Evolutionary conservation across 2,329 filamentous ascomycete species (phyloP).

Genomic region (Gyromitra esculenta): DNA sequence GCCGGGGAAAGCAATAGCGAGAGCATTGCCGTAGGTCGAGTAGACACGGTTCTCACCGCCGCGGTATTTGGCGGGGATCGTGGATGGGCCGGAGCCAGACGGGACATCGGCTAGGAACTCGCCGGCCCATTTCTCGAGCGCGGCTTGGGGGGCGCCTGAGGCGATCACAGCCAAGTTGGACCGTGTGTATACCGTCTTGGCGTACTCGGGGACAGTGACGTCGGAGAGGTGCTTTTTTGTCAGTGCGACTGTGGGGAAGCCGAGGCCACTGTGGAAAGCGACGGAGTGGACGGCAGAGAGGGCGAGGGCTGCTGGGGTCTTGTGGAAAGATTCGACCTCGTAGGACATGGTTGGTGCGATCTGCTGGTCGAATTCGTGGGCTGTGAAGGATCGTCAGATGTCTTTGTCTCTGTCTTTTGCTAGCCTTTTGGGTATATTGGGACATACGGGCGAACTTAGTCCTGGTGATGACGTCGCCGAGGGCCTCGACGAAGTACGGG

Average conservation of each 20-base stretch:
- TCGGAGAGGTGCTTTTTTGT: constrained; percentile 78
- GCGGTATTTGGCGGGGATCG: constrained; percentile 79
- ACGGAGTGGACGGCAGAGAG: constrained; percentile 85
- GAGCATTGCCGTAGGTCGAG: constrained; percentile 78
- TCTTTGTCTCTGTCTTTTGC: background rate
- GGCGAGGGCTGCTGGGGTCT: constrained; percentile 73
- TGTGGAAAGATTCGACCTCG: constrained; percentile 77
- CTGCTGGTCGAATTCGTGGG: constrained; percentile 89
- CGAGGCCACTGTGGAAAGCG: constrained; percentile 94
- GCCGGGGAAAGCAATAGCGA: constrained; percentile 92
- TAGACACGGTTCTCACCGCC: constrained; percentile 93
- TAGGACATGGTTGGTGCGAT: constrained; percentile 78
- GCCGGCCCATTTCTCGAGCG: constrained; percentile 87
- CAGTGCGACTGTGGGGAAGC: constrained; percentile 77
- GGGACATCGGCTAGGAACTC: constrained; percentile 86
- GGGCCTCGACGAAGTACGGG: constrained; percentile 95
- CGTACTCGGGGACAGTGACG: constrained; percentile 78
- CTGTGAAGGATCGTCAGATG: constrained; percentile 64
- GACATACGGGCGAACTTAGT: constrained; percentile 81
- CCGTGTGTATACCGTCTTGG: constrained; percentile 83
- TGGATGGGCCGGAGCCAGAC: constrained; percentile 66
- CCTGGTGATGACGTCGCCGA: constrained; percentile 87
- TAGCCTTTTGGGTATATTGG: constrained; percentile 2
- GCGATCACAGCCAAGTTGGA: constrained; percentile 90
- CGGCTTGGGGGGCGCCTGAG: constrained; percentile 80